These are phyloP conservation scores for Physaria fendleri DNA, from an alignment of 345 rosid genomes.

Conservation along the genomic window DNA sequence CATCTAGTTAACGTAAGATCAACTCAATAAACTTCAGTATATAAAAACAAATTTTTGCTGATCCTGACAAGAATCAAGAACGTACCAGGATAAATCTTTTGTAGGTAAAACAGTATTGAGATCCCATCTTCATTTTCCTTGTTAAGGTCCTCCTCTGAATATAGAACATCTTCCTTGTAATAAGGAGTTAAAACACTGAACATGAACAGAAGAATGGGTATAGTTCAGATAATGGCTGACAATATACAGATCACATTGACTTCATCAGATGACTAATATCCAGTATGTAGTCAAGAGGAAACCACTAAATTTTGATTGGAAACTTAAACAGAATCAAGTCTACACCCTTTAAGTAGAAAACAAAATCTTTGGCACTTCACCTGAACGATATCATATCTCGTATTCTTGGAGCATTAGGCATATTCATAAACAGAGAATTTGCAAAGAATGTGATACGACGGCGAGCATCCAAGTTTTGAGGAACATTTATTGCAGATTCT, in stretches of 20 bases:
- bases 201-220: slow-evolving; percentile 21
- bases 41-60: neutral
- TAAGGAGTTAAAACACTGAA: slow-evolving; percentile 89
- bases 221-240: neutral
- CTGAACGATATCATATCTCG: slow-evolving; percentile 92
- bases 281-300: neutral
- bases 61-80: slow-evolving; percentile 12
- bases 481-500: slow-evolving; percentile 97
- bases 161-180: slow-evolving; percentile 80
- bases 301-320: neutral
- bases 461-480: slow-evolving; percentile 92
- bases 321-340: neutral
- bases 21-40: slow-evolving; percentile 11
- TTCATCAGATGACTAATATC: neutral
- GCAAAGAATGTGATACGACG: slow-evolving; percentile 98
- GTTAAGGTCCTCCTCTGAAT: slow-evolving; percentile 73
- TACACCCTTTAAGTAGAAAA: neutral
- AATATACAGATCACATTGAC: neutral
- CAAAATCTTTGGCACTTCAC: slow-evolving; percentile 26
- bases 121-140: slow-evolving; percentile 92
- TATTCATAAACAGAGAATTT: slow-evolving; percentile 87
- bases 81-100: slow-evolving; percentile 88
- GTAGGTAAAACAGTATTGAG: slow-evolving; percentile 66
- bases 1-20: slow-evolving; percentile 45
- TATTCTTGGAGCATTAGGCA: slow-evolving; percentile 86